These are phyloP conservation scores for Harringtonia aguacate DNA, from an alignment of 2,329 filamentous ascomycete species.

Conservation along the genomic window DNA sequence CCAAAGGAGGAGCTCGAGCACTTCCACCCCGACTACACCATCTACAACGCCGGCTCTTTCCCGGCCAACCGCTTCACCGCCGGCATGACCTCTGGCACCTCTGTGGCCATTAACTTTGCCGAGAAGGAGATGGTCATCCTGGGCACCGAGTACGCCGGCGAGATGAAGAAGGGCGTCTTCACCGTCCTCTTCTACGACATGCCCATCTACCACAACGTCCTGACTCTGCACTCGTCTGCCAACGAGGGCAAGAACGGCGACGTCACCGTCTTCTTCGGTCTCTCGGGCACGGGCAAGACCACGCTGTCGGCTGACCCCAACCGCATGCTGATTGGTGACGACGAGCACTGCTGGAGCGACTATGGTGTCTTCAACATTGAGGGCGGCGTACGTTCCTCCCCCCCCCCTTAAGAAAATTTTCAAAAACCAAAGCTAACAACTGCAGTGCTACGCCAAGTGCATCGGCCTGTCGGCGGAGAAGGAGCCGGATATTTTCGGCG, in stretches of 20 bases:
- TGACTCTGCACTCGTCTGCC: conserved; percentile 96
- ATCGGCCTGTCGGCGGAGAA: conserved; percentile 96
- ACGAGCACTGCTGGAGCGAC: conserved; percentile 99
- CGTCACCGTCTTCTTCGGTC: conserved; percentile 97
- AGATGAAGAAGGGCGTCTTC: conserved; percentile 98
- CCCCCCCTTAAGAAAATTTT: too few relatives aligned
- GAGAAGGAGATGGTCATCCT: conserved; percentile 99
- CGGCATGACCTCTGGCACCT: conserved; percentile 97
- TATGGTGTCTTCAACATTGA: conserved; percentile 98
- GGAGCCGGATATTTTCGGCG: conserved; percentile 94
- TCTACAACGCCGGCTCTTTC: conserved; percentile 99
- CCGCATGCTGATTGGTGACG: conserved; percentile 91
- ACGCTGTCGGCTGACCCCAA: conserved; percentile 95
- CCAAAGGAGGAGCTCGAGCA: conserved; percentile 82
- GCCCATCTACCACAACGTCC: conserved; percentile 98
- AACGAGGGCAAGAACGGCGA: conserved; percentile 94
- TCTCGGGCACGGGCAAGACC: conserved; percentile 97
- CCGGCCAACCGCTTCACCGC: conserved; percentile 96
- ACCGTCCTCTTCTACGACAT: conserved; percentile 99
- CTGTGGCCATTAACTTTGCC: conserved; percentile 96
- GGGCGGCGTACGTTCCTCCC: conserved; percentile 55
- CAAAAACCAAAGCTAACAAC: too few relatives aligned
- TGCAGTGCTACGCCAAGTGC: conserved; percentile 87
- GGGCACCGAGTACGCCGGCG: conserved; percentile 94
- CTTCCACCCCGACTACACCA: conserved; percentile 99